Evolutionary conservation across 768 basidiomycete species (phyloP), one percentile per base, ranked within the genome.

Genomic region (Antrodiella citrinella): DNA sequence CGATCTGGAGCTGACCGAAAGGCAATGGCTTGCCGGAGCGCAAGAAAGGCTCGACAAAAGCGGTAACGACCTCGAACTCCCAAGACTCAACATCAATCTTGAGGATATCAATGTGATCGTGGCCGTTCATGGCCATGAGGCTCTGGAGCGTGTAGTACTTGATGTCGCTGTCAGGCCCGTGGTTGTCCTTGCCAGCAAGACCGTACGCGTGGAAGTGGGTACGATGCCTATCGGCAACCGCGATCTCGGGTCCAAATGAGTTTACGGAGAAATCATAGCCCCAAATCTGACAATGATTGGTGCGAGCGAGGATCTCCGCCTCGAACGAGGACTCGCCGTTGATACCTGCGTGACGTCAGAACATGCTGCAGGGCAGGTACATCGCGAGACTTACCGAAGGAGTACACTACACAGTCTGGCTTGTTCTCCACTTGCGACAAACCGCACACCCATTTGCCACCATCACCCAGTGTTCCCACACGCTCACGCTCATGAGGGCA

Each of bases 71-170:
- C 24, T 75, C 72, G 56, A 81, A 86, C 57, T 86, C 84, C 59
- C 70, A 71, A 42, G 77, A 73, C 58, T 86, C 84, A 23, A 84
- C 77, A 60, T 86, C 85, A 44, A 86, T 67, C 63, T 86, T 82
- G 49, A 84, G 75, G 54, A 86, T 72, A 53, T 86, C 84, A 47
- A 86, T 81, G 56, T 81, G 80, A 21, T 62, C 67, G 57, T 86
- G 84, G 18, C 80, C 80, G 52, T 86, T 86, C 59, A 70, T 61
- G 49, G 72, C 67, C 82, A 86, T 81, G 47, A 86, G 65, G 10
- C 70, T 72, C 19, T 77, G 72, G 9, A 86, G 67, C 0, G 81
- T 82, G 60, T 76, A 85, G 30, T 35, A 35, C 30, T 35, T 35
- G 30, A 35, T 35, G 71, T 73, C 74, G 48, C 74, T 73, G 12